These are phyloP conservation scores for Stevia rebaudiana DNA, from an alignment of 140 eudicot genomes.

Conservation along the genomic window DNA sequence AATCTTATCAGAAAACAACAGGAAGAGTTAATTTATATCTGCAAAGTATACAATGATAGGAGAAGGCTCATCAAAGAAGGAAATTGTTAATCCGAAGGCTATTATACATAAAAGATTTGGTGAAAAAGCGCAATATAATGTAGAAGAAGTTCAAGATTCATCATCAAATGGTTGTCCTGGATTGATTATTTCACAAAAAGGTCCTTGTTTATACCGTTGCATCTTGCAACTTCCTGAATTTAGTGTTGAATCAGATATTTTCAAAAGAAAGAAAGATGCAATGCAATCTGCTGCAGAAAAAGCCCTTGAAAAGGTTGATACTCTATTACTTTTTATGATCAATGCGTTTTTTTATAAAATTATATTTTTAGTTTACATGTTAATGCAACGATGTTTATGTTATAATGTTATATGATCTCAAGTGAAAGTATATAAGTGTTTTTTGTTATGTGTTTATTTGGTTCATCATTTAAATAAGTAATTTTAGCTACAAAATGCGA, in stretches of 20 bases:
- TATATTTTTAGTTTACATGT: background rate
- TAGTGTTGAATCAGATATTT: conserved; percentile 52
- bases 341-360: background rate
- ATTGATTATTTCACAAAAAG: conserved; percentile 59
- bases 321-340: background rate
- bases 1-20: background rate
- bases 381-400: background rate
- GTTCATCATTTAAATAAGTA: background rate
- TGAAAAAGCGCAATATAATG: conserved; percentile 49
- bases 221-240: conserved; percentile 74
- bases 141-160: conserved; percentile 64
- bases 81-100: conserved; percentile 63
- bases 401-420: background rate
- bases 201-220: conserved; percentile 70
- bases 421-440: background rate
- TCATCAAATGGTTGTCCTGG: conserved; percentile 67
- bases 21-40: background rate
- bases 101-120: conserved; percentile 67
- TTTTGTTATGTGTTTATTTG: background rate
- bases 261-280: conserved; percentile 77
- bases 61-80: conserved; percentile 46
- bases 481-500: background rate
- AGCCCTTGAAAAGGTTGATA: conserved; percentile 87
- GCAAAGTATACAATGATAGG: conserved; percentile 35
- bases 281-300: conserved; percentile 87